These are phyloP conservation scores for Gyrodon lividus DNA, from an alignment of 768 basidiomycete genomes.

Conservation along the genomic window DNA sequence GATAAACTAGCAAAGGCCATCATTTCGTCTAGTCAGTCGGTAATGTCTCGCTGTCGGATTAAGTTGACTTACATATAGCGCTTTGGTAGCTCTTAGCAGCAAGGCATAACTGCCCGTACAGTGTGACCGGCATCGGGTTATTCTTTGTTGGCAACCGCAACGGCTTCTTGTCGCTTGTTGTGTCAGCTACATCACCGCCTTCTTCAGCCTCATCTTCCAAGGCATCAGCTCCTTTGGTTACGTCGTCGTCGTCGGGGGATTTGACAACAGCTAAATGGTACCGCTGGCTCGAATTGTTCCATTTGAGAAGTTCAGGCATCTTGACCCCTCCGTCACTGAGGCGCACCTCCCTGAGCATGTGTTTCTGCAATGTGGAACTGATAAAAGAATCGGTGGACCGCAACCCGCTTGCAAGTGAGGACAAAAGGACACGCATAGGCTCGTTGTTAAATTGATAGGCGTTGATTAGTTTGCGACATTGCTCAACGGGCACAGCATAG, in stretches of 20 bases:
- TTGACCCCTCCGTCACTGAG: slow-evolving; percentile 64
- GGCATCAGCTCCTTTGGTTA: slow-evolving; percentile 14
- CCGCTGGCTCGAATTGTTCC: slow-evolving; percentile 59
- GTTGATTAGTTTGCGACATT: slow-evolving; percentile 72
- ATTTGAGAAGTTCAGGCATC: slow-evolving; percentile 58
- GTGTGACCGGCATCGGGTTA: slow-evolving; percentile 65
- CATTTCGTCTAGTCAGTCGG: not conserved
- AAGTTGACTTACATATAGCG: slow-evolving; percentile 72
- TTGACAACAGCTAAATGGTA: slow-evolving; percentile 44
- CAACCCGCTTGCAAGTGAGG: slow-evolving; percentile 69
- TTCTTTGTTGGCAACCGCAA: slow-evolving; percentile 60
- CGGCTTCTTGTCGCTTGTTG: slow-evolving; percentile 23
- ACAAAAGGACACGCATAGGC: slow-evolving; percentile 73
- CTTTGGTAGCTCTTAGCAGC: slow-evolving; percentile 86
- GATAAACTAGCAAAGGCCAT: slow-evolving; percentile 59
- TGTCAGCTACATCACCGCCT: slow-evolving; percentile 15
- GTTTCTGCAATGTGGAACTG: slow-evolving; percentile 77
- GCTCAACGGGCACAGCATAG: slow-evolving; percentile 62
- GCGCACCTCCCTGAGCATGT: slow-evolving; percentile 76
- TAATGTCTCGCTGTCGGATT: not conserved
- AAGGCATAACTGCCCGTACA: slow-evolving; percentile 86
- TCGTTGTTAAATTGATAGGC: slow-evolving; percentile 86
- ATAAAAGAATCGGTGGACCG: slow-evolving; percentile 75
- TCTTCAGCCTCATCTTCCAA: slow-evolving; percentile 38
- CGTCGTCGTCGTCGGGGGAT: slow-evolving; percentile 18